Evolutionary conservation across 176 grass and related monocot genomes (phyloP), one percentile per base, ranked within the genome.

Genomic region (Avena insularis): DNA sequence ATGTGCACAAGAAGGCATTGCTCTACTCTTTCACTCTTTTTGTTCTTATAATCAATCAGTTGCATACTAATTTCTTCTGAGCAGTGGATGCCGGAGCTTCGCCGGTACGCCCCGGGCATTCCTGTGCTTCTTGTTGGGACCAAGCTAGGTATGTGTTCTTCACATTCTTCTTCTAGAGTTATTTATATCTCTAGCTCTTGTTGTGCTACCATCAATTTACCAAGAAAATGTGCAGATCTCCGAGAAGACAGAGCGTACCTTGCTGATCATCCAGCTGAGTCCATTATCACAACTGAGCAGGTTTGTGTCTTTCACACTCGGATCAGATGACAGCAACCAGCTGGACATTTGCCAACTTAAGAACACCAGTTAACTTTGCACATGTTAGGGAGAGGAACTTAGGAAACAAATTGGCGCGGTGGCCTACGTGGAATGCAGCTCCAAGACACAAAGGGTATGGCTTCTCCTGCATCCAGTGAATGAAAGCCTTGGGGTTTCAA

Each of bases 81-180:
- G 83, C 63, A 97, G 95, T 97, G 95, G 95, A 95, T 97, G 90
- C 87, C 91, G 81, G 95, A 97, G 89, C 86, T 97, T 64, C 90
- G 79, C 45, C 89, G 88, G 33, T 95, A 92, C 72, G 88, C 91
- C 1, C 93, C 95, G 14, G 78, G 79, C 81, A 66, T 95, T 82
- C 95, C 95, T 59, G 86, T 95, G 49, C 82, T 97, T 54, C 89
- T 97, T 76, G 92, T 97, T n/a, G 92, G 95, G 46, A 97, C 95
- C 49, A 97, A 97, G 82, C 79, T 97, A 86, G 95, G 95, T 97
- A 89, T 25, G 85, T 19, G 85, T 19, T 76, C 23, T 17, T 76
- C 3, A 53, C 12, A 12, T 76, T 53, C 12, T 76, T 53, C 12
- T 74, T 40, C 11, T 14, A 29, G 8, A 73, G 1, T 25, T 23